phyloP scores from a whole-genome alignment of 1,284 basidiomycete genomes.

The Marasmius oreades region DNA sequence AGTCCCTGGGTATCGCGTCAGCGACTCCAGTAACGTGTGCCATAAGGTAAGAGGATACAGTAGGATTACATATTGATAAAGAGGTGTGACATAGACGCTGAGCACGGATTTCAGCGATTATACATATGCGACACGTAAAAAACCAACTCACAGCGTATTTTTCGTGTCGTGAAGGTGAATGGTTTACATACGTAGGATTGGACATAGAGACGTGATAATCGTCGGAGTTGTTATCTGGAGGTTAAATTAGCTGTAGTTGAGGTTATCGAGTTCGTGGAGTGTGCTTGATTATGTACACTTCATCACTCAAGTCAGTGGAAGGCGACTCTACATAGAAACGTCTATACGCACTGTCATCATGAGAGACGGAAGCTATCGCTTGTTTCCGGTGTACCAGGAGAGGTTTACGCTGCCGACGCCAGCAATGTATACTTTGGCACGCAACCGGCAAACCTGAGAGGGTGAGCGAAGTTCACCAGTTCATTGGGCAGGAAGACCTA shows the following conservation, averaged over 20 bases:
- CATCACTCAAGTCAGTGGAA: neutral
- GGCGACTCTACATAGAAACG: neutral
- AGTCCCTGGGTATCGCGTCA: neutral
- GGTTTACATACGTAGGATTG: neutral
- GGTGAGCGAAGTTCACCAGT: conserved; percentile 4
- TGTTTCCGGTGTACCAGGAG: conserved; percentile 69
- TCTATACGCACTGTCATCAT: neutral
- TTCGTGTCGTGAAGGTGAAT: neutral
- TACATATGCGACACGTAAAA: neutral
- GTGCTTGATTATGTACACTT: neutral
- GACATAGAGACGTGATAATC: neutral
- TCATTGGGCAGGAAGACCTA: conserved; percentile 29
- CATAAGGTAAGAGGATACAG: neutral
- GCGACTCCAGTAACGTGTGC: neutral
- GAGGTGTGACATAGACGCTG: neutral
- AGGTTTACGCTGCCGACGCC: conserved; percentile 74
- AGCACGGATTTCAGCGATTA: neutral
- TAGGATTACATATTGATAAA: neutral
- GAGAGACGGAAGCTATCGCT: conserved; percentile 34
- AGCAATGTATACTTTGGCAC: conserved; percentile 65
- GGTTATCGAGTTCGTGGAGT: neutral
- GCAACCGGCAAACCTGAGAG: conserved; percentile 65
- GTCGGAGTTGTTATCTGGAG: neutral
- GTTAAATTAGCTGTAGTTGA: neutral
- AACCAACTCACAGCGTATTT: neutral